A percentile compares a stretch with the other conserved stretches of the same genome.
Conservation (phyloP, 371 early-diverging fungal species). For the Lichtheimia ramosa region DNA sequence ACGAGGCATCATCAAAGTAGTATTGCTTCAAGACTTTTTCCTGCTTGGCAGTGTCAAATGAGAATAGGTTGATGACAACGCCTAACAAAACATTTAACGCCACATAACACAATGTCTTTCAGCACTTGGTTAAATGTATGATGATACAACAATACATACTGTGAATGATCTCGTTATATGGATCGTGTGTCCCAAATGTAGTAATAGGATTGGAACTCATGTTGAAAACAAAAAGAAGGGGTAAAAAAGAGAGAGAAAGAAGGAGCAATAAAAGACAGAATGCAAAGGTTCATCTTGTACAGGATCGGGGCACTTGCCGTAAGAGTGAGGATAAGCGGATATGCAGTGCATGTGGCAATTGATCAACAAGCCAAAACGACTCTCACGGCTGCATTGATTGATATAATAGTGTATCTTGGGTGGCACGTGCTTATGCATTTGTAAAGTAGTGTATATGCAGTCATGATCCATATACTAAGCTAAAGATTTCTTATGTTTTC, state of each 20-base stretch:
- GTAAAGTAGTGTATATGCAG: background rate
- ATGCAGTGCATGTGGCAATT: background rate
- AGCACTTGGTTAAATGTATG: background rate
- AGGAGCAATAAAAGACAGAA: slow-evolving; percentile 3
- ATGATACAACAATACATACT: background rate
- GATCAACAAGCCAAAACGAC: background rate
- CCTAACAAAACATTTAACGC: slow-evolving; percentile 27
- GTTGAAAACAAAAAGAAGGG: slow-evolving; percentile 2
- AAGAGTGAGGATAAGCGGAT: background rate
- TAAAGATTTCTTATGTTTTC: background rate
- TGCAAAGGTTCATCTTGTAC: slow-evolving; percentile 1
- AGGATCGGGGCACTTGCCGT: background rate
- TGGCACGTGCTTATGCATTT: background rate
- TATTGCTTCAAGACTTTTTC: slow-evolving; percentile 38
- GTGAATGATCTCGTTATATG: slow-evolving; percentile 2
- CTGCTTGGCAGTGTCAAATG: slow-evolving; percentile 35
- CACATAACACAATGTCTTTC: background rate
- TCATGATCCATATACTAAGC: background rate
- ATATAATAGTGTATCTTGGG: background rate
- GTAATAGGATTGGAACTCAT: background rate
- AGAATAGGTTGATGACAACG: slow-evolving; percentile 35
- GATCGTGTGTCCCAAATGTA: background rate
- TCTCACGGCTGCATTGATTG: too few relatives aligned
- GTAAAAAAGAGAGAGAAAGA: slow-evolving; percentile 3
- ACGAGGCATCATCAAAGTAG: slow-evolving; percentile 36